Base-by-base conservation (phyloP, 1,139 yeast genomes). In the Candida smagusa region DNA sequence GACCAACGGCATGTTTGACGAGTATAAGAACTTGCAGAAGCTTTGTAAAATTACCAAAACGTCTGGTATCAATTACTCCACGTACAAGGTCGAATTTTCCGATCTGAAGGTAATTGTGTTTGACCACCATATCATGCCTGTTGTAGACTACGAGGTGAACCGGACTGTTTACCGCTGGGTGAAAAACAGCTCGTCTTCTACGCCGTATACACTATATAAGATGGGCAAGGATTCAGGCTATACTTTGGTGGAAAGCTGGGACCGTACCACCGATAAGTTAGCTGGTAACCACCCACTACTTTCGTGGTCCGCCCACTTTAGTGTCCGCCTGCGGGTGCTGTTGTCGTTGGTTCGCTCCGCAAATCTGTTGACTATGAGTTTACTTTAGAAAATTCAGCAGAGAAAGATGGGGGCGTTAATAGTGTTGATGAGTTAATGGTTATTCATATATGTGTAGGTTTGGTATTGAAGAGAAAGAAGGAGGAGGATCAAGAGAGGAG, bases 211-310 rank as follows among this genome's bases (percentile, higher is more conserved):
- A 16, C 31, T 32, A 34, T 16, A 16, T 16, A 16, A 16, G 19
- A 16, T 16, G 19, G 19, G 3, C 19, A 3, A n/a, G 19, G 19
- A 16, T 5, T 16, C 19, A 7, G 36, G 34, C 16, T 36, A 27
- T 22, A 39, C 46, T 8, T 27, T 43, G 25, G 34, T 40, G 7
- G 45, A 43, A 8, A 37, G 40, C 27, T 43, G 44, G 42, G 39
- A 37, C 22, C 23, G 30, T 9, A 13, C 22, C 22, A 12, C 37
- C 5, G 22, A 30, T 11, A 39, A 36, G 25, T n/a, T 39, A 9
- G 12, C 9, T 9, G 28, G 22, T 22, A 25, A 31, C 21, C 30
- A 40, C 33, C 31, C 32, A 6, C 24, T 38, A 33, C n/a, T n/a
- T n/a, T n/a, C 25, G 25, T 8, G 11, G 12, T 9, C 22, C 22